These are phyloP conservation scores for Amaranthus hypochondriacus DNA, from an alignment of 148 eudicot species.

Conservation along the genomic window DNA sequence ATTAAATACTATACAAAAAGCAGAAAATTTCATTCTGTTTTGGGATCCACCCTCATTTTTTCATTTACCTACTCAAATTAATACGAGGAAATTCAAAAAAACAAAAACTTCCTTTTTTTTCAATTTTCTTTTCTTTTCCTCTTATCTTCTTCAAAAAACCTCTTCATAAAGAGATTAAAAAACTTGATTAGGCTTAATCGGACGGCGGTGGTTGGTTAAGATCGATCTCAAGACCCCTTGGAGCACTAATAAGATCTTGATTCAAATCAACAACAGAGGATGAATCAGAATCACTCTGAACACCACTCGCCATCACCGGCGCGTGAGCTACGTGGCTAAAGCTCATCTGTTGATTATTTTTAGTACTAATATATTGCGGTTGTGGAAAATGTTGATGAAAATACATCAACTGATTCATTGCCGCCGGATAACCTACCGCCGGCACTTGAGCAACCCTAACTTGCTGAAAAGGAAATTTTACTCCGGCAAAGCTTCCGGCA, in stretches of 20 bases:
- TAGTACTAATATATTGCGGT: neutral
- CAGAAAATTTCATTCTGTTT: conserved; percentile 15
- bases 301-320: conserved; percentile 20
- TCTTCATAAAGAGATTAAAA: neutral
- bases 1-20: conserved; percentile 7
- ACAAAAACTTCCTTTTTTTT: neutral
- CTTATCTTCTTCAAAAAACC: neutral
- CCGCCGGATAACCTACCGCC: conserved; percentile 20
- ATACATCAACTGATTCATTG: conserved; percentile 23
- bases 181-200: conserved; percentile 29
- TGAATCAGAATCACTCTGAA: conserved; percentile 51
- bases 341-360: neutral
- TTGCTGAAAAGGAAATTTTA: conserved; percentile 11
- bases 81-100: conserved; percentile 12
- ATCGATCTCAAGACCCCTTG: conserved; percentile 34
- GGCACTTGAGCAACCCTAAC: neutral
- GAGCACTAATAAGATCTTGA: conserved; percentile 25
- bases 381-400: neutral
- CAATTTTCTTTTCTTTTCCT: neutral
- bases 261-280: conserved; percentile 55
- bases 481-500: conserved; percentile 14
- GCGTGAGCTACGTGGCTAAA: conserved; percentile 15
- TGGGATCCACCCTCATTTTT: conserved; percentile 20
- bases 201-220: conserved; percentile 50
- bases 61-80: conserved; percentile 3